Evolutionary conservation across 345 rosid genomes (phyloP), one percentile per base, ranked within the genome.

Genomic region (Dipteronia dyeriana): DNA sequence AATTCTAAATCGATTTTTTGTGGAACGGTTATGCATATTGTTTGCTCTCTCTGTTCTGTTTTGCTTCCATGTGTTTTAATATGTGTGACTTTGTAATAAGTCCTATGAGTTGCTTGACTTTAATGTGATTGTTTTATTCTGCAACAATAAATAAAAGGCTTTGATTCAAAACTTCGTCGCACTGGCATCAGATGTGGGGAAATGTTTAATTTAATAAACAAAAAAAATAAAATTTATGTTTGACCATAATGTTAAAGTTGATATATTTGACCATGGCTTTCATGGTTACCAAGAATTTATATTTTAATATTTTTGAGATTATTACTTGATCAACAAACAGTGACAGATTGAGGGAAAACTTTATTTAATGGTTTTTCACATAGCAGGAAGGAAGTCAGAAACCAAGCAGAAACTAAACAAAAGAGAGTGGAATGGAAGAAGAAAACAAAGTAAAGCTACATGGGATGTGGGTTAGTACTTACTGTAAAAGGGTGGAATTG

Each of bases 401-500:
- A 14, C 3, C 12, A 38, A 66, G 26, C 25, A 38, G 70, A 7
- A 78, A 60, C 23, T 10, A 29, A 51, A 39, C 45, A 31, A 34
- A 17, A 65, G 71, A 29, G 20, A 77, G 79, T 41, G 31, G 73
- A 19, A 84, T 54, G 81, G 72, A 59, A 22, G 77, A 79, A 68
- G 82, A 81, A 65, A 75, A 79, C 86, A 78, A 69, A 68, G 87
- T 87, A 20, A 78, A 23, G 43, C 85, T 87, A 12, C 78, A 82
- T 63, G 86, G 86, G 73, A 76, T 56, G 31, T 74, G 79, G 73
- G 14, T 3, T 53, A 85, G 88, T 74, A 84, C 84, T 59, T 82
- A 75, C 75, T 47, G 78, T 71, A 79, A 73, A 75, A 76, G 83
- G 72, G 82, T 81, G 31, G 89, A 85, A 80, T 7, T 89, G 25